Base-by-base conservation (phyloP, 768 basidiomycete genomes). In the Boletus rubescentipes region DNA sequence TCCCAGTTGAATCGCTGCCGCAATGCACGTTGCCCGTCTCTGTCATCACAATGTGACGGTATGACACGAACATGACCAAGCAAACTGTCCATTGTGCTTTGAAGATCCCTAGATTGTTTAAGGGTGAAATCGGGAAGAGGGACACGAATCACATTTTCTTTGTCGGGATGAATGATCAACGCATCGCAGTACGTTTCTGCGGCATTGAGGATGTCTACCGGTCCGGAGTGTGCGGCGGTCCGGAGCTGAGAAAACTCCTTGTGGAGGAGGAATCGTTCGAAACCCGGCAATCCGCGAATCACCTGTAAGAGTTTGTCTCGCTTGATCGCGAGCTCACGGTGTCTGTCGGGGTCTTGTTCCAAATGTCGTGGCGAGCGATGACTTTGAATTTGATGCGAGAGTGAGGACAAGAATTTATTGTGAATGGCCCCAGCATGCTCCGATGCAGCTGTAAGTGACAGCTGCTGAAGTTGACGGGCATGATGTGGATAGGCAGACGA, bases 251-350 rank as follows among this genome's bases (percentile, higher is more conserved):
- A 21, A 14, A 36, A 16, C 9, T 20, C 16, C 16, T 49, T 29
- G 18, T 34, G 14, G 29, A 40, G 49, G 32, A 50, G 49, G 34
- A 43, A 51, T 36, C 49, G 49, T 18, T 42, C 49, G 9, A 54
- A 41, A 30, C 31, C 37, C 6, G 26, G 30, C 9, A 40, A 6
- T n/a, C 14, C 11, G 1, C 37, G 53, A 5, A 32, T 47, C 2
- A 1, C 31, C 16, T 23, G 30, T 16, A 49, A 21, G 6, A 41
- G 49, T 5, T 34, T 49, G 3, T 41, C 49, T 39, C 38, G 47
- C 29, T 37, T 20, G 26, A 40, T 18, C n/a, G 29, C 37, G 6
- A 32, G 47, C 38, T 2, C 12, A 3, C 31, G 49, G 31, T 34
- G 38, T 23, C 31, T 49, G 20, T 49, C 15, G 10, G 31, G 31